A percentile compares a stretch with the other conserved stretches of the same genome.
phyloP scores from a whole-genome alignment of 495 filamentous ascomycete genomes.

The Penicillium riverlandense region DNA sequence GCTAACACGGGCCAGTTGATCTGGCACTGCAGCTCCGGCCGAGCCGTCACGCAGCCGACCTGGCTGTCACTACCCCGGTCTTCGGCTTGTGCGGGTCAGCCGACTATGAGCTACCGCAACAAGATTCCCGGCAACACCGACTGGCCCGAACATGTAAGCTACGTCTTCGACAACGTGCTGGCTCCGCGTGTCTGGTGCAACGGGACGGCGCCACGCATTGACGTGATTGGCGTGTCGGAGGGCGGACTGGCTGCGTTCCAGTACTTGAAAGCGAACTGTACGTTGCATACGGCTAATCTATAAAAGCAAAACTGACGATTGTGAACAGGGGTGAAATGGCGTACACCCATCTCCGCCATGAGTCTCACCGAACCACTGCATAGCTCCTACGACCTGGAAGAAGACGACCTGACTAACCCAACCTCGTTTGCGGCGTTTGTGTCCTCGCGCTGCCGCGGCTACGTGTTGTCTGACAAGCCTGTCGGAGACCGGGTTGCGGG shows the following conservation, averaged over 20 bases:
- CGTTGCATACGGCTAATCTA: not conserved
- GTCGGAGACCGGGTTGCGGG: constrained; percentile 43
- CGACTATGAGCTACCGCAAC: constrained; percentile 38
- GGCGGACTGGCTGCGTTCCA: constrained; percentile 43
- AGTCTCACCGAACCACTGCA: constrained; percentile 23
- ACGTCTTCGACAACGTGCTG: constrained; percentile 58
- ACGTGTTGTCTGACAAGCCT: constrained; percentile 43
- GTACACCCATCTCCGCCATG: constrained; percentile 24
- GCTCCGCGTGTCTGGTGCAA: constrained; percentile 20
- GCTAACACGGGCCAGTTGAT: constrained; percentile 65
- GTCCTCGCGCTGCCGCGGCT: constrained; percentile 51
- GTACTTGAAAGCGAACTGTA: constrained; percentile 55
- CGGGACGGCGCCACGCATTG: constrained; percentile 40
- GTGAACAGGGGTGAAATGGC: constrained; percentile 28
- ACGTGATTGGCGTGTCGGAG: constrained; percentile 59
- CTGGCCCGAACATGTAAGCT: constrained; percentile 48
- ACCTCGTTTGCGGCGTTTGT: constrained; percentile 28
- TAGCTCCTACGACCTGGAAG: constrained; percentile 9
- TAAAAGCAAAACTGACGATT: no score
- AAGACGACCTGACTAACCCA: constrained; percentile 1
- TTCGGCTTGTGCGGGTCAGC: constrained; percentile 41
- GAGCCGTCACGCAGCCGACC: constrained; percentile 45
- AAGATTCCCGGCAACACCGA: constrained; percentile 46
- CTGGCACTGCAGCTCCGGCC: constrained; percentile 54
- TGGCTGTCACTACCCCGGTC: constrained; percentile 48